Evolutionary conservation across 2,329 filamentous ascomycete species (phyloP), one percentile per base, ranked within the genome.

Genomic region (Fusarium burgessii): DNA sequence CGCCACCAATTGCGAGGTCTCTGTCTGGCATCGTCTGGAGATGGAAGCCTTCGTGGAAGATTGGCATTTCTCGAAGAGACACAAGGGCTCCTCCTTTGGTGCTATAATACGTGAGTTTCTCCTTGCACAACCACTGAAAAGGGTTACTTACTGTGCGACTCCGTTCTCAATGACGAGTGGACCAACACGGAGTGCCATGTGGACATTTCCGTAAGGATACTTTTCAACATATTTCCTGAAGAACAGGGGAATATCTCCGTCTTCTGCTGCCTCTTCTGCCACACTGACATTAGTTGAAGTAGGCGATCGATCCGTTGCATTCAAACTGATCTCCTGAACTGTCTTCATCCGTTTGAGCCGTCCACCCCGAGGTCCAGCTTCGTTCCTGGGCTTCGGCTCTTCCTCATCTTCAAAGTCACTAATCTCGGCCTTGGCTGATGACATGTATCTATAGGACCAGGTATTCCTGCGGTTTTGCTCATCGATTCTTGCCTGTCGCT

Each of bases 161-260:
- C 80, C 81, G 64, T 82, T 83, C 70, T 83, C 80, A 40, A 84
- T 79, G 6, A 83, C 62, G 27, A 84, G 41, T 7, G 82, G 81
- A 1, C 82, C 82, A 33, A 84, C 58, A 1, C 81, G 76, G 10
- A 84, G 72, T 13, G 78, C 79, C 80, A 83, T 82, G 45, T 82
- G 82, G 5, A 82, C 78, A 56, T 82, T 80, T 4, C 78, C 79
- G 58, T 78, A 82, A 0, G 81, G 82, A 65, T 82, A 77, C 45
- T 77, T 76, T 27, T 80, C 74, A 2, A 76, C 71, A 36, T 77
- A 74, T 12, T 68, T 70, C 32, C 75, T 74, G 10, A 81, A 74
- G 42, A 77, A 81, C 4, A 73, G 35, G 0, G 80, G 80, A 14
- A 82, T 75, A 8, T 77, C 73, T 27, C 70, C 60, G 4, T 73